phyloP scores from a whole-genome alignment of 306 rosid species.

The Echinosophora koreensis region DNA sequence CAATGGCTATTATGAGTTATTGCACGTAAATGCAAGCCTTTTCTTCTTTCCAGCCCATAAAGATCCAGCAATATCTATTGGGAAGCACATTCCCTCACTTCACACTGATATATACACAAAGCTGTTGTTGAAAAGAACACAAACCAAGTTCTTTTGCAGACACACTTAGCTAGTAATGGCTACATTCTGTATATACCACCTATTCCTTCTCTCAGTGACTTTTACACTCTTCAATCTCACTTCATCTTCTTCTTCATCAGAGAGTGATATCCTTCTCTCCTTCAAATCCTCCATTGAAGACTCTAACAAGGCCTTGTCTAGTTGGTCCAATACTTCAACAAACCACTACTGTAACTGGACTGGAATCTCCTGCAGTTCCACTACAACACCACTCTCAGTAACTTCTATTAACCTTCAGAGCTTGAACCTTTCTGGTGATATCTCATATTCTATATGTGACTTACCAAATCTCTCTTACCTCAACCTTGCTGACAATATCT shows the following conservation, averaged over 20 bases:
- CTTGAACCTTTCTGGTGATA: conserved; percentile 87
- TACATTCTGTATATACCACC: conserved; percentile 54
- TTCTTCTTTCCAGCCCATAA: conserved; percentile 43
- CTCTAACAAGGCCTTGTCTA: conserved; percentile 65
- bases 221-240: conserved; percentile 52
- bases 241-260: conserved; percentile 63
- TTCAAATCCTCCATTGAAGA: conserved; percentile 84
- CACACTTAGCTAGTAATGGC: conserved; percentile 66
- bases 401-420: conserved; percentile 74
- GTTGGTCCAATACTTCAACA: conserved; percentile 74
- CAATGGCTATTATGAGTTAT: conserved; percentile 47
- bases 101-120: conserved; percentile 46
- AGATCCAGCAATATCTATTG: conserved; percentile 41
- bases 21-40: conserved; percentile 49
- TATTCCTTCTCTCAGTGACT: conserved; percentile 59
- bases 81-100: conserved; percentile 41
- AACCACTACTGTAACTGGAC: conserved; percentile 83
- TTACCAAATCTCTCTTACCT: conserved; percentile 70
- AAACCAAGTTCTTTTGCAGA: conserved; percentile 46
- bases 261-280: conserved; percentile 65
- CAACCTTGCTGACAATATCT: conserved; percentile 82
- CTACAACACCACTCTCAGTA: conserved; percentile 58
- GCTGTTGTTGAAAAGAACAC: conserved; percentile 31
- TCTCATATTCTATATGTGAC: conserved; percentile 74
- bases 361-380: conserved; percentile 69